Evolutionary conservation across 1,284 basidiomycete genomes (phyloP), one percentile per base, ranked within the genome.

Genomic region (Mycena citricolor): DNA sequence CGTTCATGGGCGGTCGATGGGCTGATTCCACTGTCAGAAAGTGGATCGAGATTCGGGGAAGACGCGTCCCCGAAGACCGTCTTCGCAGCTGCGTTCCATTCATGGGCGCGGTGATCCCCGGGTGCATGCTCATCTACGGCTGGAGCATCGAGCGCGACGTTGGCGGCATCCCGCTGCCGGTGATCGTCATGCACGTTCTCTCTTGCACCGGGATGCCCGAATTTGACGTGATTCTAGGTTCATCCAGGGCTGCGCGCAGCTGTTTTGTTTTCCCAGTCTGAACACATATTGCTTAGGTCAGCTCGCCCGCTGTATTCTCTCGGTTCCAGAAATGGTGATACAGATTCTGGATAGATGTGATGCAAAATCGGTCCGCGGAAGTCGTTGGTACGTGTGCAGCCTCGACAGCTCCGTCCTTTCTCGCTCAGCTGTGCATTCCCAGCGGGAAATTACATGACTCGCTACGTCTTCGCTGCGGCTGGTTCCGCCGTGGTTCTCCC

Each of bases 211-310:
- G 32, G 8, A 28, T 14, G 23, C 3, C 22, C 32, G 30, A 21
- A 25, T 31, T 22, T 6, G 19, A 17, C 21, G 5, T 5, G 1
- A 19, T 5, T n/a, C 20, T 26, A 52, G 51, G 47, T 52, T 52
- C 37, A 26, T 52, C 1, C 51, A 52, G 29, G 47, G 51, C 6
- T 26, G 16, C 11, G 51, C 51, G 1, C 51, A 52, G 20, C 43
- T 52, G 1, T 46, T 52, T 32, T 52, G 51, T 24, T 49, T 49
- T 11, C 51, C 51, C 3, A 49, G 43, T 21, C 29, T 52, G 28
- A 52, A 52, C 41, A 52, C 51, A 5, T 52, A 52, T 25, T 52
- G 47, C 31, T 44, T 52, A 19, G 51, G 51, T 52, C 8, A 4
- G 51, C 33, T 14, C 4, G 25, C 26, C 22, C 4, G 7, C 14